Base-by-base conservation (phyloP, 2,329 filamentous ascomycete genomes). In the Aureobasidium namibiae region DNA sequence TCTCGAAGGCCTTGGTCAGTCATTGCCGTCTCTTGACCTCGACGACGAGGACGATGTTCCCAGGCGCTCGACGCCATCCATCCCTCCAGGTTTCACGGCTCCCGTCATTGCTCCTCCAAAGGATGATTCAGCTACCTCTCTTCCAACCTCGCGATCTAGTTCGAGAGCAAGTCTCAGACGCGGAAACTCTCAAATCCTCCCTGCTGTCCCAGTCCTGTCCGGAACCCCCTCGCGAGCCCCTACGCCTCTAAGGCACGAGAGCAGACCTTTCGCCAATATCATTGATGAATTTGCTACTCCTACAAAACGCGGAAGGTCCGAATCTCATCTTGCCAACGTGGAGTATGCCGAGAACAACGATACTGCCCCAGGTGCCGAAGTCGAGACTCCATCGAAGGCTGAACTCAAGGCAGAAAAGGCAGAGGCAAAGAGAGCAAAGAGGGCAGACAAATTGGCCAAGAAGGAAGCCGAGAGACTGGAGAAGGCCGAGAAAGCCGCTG, bases 31-130 rank as follows among this genome's bases (percentile, higher is more conserved):
- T 10, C 29, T 45, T 36, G 46, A 39, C 14, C 18, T 50, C 24
- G 45, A 50, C n/a, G 44, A 49, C 31, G 71, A 71, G 52, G 71
- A 50, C 6, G 59, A 61, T n/a, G 24, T 42, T 2, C 56, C 49
- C 9, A 56, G 74, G 36, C 71, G 73, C 24, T 68, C 74, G 14
- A 78, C 76, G 10, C 76, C 76, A 1, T 72, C 73, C 1, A 70
- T 78, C 29, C 76, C 76, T 13, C 76, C 76, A 18, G 76, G 76
- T 4, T 73, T 79, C 31, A 68, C 73, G 16, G 56, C 29, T 64
- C 56, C 56, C 13, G 45, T 52, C 13, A 14, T 42, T 10, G 9
- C 56, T 2, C 45, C 56, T 4, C 11, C 34, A 26, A 59, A 44
- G 31, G 56, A 59, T 10, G 54, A 57, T 13, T 21, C 42, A 5